phyloP scores from a whole-genome alignment of 1,139 yeast genomes.

The Blastobotrys proliferans region DNA sequence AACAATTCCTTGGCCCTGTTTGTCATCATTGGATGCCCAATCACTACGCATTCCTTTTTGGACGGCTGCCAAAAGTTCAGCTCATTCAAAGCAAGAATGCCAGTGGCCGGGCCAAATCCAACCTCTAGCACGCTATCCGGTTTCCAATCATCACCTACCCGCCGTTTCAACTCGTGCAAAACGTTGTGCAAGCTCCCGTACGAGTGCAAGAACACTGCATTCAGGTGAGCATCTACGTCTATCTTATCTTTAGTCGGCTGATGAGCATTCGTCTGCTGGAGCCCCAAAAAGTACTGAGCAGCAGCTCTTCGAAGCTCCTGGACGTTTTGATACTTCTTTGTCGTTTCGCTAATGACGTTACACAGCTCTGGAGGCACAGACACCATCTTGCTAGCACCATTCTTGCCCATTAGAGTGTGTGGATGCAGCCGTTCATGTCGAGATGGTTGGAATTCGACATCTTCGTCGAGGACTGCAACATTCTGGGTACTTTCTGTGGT shows the following conservation, averaged over 20 bases:
- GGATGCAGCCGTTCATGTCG: constrained; percentile 20
- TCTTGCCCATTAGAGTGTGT: constrained; percentile 24
- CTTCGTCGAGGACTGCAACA: constrained; percentile 5
- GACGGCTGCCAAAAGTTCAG: constrained; percentile 51
- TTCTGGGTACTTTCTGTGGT: not conserved
- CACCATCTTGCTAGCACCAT: constrained; percentile 24
- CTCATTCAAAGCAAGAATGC: constrained; percentile 84
- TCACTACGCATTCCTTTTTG: constrained; percentile 62
- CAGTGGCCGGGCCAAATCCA: constrained; percentile 92
- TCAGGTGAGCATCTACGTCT: constrained; percentile 80
- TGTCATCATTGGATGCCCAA: constrained; percentile 73
- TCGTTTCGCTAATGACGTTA: constrained; percentile 21
- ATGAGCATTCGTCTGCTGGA: constrained; percentile 28
- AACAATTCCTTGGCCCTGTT: constrained; percentile 72
- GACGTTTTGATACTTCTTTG: too few relatives aligned
- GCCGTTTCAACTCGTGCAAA: constrained; percentile 58
- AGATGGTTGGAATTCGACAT: constrained; percentile 5
- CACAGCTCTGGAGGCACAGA: constrained; percentile 22
- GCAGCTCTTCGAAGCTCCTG: constrained; percentile 28
- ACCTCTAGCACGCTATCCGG: constrained; percentile 72
- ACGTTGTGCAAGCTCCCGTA: constrained; percentile 71
- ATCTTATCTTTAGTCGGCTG: constrained; percentile 39
- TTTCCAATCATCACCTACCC: constrained; percentile 49
- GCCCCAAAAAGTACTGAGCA: constrained; percentile 25
- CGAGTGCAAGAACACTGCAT: constrained; percentile 79